Evolutionary conservation across 805 yeast species (phyloP).

Genomic region (Candida maesae): DNA sequence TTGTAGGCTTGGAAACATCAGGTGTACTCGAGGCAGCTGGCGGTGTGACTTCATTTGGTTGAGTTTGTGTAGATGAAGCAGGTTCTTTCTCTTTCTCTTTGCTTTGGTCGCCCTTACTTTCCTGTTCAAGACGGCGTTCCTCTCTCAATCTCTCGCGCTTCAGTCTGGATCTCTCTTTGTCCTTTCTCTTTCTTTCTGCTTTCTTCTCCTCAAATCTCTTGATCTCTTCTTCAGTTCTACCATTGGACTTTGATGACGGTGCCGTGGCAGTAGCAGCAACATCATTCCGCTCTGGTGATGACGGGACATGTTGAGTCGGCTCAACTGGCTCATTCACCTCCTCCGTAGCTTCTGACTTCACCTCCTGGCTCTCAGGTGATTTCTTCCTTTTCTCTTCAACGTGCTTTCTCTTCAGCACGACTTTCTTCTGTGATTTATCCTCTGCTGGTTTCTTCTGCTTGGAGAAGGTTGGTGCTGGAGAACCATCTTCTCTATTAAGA

Average conservation of each 20-base stretch:
- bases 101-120: no score
- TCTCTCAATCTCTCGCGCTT: neutral
- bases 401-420: conserved; percentile 17
- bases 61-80: no score
- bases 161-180: neutral
- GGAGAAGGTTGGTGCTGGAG: conserved; percentile 4
- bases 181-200: neutral
- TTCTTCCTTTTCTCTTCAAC: conserved; percentile 6
- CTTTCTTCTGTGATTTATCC: conserved; percentile 9
- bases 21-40: neutral
- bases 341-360: neutral
- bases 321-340: neutral
- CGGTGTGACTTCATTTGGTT: no score
- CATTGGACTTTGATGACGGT: no score
- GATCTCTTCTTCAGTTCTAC: neutral
- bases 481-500: conserved; percentile 4
- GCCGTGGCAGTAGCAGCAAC: no score
- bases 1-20: neutral
- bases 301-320: no score
- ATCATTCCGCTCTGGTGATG: no score
- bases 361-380: conserved; percentile 1
- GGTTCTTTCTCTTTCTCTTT: no score
- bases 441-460: conserved; percentile 6
- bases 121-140: neutral
- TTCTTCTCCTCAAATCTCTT: conserved; percentile 1